These are phyloP conservation scores for Colletotrichum navitas DNA, from an alignment of 2,329 filamentous ascomycete genomes.

Conservation along the genomic window DNA sequence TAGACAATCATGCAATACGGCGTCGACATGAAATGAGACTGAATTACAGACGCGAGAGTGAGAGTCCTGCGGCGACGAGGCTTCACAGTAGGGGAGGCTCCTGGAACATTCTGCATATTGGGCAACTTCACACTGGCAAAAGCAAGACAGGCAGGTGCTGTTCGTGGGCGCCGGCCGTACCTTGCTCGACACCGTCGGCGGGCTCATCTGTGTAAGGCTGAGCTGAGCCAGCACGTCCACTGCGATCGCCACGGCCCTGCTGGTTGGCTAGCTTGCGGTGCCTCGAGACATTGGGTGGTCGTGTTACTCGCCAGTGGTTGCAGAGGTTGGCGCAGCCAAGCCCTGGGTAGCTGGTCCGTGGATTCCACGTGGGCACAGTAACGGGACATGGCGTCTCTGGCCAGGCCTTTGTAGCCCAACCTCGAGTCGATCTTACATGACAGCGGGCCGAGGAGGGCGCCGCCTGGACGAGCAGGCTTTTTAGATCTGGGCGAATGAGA, in stretches of 20 bases:
- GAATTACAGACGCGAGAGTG: background rate
- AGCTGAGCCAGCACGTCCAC: background rate
- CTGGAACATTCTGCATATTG: background rate
- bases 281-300: background rate
- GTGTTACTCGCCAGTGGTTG: background rate
- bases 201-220: background rate
- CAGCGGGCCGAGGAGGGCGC: conserved; percentile 31
- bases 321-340: background rate
- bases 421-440: background rate
- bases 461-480: conserved; percentile 7
- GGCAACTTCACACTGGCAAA: background rate
- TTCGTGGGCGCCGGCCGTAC: background rate
- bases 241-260: background rate
- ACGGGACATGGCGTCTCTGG: background rate
- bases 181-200: background rate
- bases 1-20: background rate
- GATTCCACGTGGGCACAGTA: no score
- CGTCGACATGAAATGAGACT: background rate
- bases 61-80: background rate
- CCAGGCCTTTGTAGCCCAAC: background rate
- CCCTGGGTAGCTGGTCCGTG: background rate
- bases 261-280: background rate
- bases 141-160: background rate
- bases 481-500: conserved; percentile 10
- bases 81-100: background rate